These are phyloP conservation scores for Somion occarium DNA, from an alignment of 1,284 basidiomycete species.

Conservation along the genomic window DNA sequence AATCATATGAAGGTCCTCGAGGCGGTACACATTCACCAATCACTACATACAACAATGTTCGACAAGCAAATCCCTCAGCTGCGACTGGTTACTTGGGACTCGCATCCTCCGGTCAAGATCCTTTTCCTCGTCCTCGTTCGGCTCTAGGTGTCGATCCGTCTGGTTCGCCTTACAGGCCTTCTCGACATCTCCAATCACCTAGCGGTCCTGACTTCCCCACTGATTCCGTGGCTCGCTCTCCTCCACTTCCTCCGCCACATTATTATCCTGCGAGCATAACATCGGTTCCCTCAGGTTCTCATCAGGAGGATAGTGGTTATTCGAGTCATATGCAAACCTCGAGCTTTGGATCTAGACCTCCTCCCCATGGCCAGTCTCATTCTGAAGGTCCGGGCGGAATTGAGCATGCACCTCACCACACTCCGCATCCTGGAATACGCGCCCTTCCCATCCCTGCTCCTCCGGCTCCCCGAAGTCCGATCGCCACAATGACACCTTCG, in stretches of 20 bases:
- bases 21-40: conserved; percentile 14
- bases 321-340: background rate
- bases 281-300: no score
- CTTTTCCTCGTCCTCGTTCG: conserved; percentile 54
- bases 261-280: conserved; percentile 2
- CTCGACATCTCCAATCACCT: conserved; percentile 12
- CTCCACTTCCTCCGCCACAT: conserved; percentile 7
- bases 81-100: conserved; percentile 15
- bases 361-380: background rate
- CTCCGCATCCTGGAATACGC: background rate
- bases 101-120: conserved; percentile 37
- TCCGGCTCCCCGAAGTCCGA: conserved; percentile 54
- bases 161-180: conserved; percentile 33
- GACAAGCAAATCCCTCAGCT: conserved; percentile 11
- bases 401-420: background rate
- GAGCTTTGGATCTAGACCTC: background rate
- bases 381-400: background rate
- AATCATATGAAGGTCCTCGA: conserved; percentile 35
- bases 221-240: conserved; percentile 8
- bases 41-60: conserved; percentile 4
- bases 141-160: conserved; percentile 41
- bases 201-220: conserved; percentile 12
- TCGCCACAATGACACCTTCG: conserved; percentile 24
- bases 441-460: conserved; percentile 7
- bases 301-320: background rate